Conservation (phyloP, 768 basidiomycete species). For the Suillus alpinus region DNA sequence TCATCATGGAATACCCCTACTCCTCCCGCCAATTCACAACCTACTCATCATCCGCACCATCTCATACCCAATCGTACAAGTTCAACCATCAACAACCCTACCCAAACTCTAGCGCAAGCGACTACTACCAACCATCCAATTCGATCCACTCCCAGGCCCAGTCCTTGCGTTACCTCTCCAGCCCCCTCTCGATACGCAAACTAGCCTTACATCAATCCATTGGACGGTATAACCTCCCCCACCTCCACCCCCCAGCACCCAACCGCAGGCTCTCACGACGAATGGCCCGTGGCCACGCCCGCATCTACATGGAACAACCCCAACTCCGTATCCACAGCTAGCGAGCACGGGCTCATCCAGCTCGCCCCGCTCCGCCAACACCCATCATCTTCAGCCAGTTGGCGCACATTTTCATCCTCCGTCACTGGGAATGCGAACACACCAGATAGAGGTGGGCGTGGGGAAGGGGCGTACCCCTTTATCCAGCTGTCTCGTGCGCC, state of each 20-base stretch:
- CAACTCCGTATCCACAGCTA: slow-evolving; percentile 12
- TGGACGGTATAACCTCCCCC: slow-evolving; percentile 3
- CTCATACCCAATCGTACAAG: slow-evolving; percentile 2
- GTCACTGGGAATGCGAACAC: slow-evolving; percentile 3
- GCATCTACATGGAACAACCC: background rate
- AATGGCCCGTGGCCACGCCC: slow-evolving; percentile 6
- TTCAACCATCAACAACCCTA: slow-evolving; percentile 5
- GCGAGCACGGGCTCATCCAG: slow-evolving; percentile 31
- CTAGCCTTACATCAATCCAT: background rate
- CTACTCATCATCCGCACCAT: slow-evolving; percentile 1
- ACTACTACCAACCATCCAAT: slow-evolving; percentile 3
- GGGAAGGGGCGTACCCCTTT: slow-evolving; percentile 18
- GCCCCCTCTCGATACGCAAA: background rate
- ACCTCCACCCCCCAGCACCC: slow-evolving; percentile 13
- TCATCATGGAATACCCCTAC: slow-evolving; percentile 19
- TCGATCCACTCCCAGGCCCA: background rate
- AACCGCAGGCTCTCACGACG: slow-evolving; percentile 6
- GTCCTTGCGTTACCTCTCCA: background rate
- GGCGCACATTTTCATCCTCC: slow-evolving; percentile 17
- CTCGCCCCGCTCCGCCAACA: slow-evolving; percentile 32
- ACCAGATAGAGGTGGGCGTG: background rate
- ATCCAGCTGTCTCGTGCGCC: slow-evolving; percentile 31
- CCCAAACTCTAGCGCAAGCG: background rate
- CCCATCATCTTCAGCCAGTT: slow-evolving; percentile 2
- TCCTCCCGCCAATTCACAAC: background rate